A percentile compares a stretch with the other conserved stretches of the same genome.
Conservation (phyloP, 2,329 filamentous ascomycete species). For the Coniochaeta prunicola region DNA sequence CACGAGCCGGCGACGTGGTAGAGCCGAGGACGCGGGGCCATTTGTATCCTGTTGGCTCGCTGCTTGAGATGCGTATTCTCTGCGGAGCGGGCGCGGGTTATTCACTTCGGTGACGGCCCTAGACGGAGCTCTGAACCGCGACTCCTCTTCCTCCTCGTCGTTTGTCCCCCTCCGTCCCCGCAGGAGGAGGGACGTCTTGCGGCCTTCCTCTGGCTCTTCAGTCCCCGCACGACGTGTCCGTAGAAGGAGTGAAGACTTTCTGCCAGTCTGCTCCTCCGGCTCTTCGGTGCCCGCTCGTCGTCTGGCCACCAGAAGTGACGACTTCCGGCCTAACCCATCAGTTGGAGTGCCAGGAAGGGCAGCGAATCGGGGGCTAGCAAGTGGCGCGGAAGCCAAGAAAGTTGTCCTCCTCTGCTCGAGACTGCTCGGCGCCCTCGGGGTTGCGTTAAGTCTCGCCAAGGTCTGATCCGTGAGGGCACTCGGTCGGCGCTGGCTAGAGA, state of each 20-base stretch:
- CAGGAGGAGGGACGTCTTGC: conserved; percentile 34
- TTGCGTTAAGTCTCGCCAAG: conserved; percentile 23
- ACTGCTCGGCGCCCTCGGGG: conserved; percentile 36
- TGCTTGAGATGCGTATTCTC: conserved; percentile 31
- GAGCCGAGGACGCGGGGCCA: conserved; percentile 29
- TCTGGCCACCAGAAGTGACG: conserved; percentile 37
- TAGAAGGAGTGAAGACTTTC: conserved; percentile 41
- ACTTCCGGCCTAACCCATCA: conserved; percentile 40
- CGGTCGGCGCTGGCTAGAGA: conserved; percentile 31
- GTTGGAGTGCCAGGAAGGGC: conserved; percentile 30
- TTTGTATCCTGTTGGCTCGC: neutral
- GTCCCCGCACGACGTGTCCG: conserved; percentile 35
- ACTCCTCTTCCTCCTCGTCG: conserved; percentile 41
- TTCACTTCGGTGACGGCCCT: conserved; percentile 50
- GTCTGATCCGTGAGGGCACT: conserved; percentile 32
- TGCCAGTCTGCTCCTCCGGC: conserved; percentile 34
- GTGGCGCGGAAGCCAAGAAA: conserved; percentile 34
- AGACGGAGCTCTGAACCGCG: conserved; percentile 48
- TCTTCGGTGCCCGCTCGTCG: conserved; percentile 42
- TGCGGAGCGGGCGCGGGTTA: conserved; percentile 23
- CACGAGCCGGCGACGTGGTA: conserved; percentile 47
- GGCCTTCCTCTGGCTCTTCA: conserved; percentile 39
- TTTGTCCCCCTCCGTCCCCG: conserved; percentile 38
- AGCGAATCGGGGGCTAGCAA: conserved; percentile 37
- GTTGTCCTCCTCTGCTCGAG: conserved; percentile 46